These are phyloP conservation scores for Kluyveromyces dobzhanskii DNA, from an alignment of 805 yeast genomes.

Conservation along the genomic window DNA sequence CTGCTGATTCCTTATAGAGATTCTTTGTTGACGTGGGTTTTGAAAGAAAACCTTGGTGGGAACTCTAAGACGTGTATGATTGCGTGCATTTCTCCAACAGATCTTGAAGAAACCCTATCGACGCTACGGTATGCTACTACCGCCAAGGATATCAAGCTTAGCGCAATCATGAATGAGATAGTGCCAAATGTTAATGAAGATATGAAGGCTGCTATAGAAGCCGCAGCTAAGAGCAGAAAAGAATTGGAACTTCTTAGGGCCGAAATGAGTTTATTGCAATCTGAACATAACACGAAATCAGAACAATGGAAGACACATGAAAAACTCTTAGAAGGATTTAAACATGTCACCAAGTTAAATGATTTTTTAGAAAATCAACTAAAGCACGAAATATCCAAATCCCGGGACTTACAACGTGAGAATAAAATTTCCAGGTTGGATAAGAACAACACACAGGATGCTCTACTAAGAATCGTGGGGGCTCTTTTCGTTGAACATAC, in stretches of 20 bases:
- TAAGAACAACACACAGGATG: background rate
- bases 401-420: background rate
- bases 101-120: slow-evolving; percentile 67
- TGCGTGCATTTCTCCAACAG: slow-evolving; percentile 78
- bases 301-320: slow-evolving; percentile 1
- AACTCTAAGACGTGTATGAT: slow-evolving; percentile 82
- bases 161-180: slow-evolving; percentile 44
- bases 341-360: background rate
- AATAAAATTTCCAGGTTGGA: background rate
- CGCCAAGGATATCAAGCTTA: slow-evolving; percentile 60
- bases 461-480: background rate
- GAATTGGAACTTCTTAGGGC: background rate
- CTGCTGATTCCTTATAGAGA: slow-evolving; percentile 61
- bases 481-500: background rate
- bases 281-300: background rate
- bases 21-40: slow-evolving; percentile 63
- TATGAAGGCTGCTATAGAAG: slow-evolving; percentile 1
- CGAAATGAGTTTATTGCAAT: slow-evolving; percentile 1
- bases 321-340: background rate
- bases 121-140: slow-evolving; percentile 73
- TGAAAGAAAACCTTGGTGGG: slow-evolving; percentile 73
- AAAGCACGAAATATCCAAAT: background rate
- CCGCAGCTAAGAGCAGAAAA: background rate
- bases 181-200: slow-evolving; percentile 8
- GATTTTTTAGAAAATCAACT: slow-evolving; percentile 1